phyloP scores from a whole-genome alignment of 306 rosid genomes.

The Glycine tomentella region DNA sequence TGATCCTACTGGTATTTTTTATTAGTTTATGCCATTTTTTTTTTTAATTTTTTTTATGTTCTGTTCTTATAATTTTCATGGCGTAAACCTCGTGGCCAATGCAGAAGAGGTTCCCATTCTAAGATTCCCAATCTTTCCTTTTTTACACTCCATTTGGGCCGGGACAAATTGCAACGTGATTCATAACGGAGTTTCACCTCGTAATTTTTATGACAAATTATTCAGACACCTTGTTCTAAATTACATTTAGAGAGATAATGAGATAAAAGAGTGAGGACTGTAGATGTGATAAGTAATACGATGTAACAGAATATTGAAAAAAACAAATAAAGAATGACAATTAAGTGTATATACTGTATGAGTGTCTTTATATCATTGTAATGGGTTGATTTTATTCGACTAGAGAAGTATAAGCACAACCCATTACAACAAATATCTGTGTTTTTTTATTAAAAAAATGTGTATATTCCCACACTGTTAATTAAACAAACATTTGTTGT shows the following conservation, averaged over 20 bases:
- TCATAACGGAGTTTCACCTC: not conserved
- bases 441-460: not conserved
- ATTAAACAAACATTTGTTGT: slow-evolving; percentile 3
- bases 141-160: slow-evolving; percentile 2
- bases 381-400: too few relatives aligned
- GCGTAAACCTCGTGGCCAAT: not conserved
- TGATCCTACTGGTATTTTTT: slow-evolving; percentile 39
- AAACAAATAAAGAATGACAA: too few relatives aligned
- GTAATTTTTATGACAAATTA: not conserved
- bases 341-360: not conserved
- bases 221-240: not conserved
- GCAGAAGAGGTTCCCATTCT: not conserved
- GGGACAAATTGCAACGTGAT: not conserved
- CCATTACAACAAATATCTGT: too few relatives aligned
- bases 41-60: not conserved
- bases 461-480: not conserved
- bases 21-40: not conserved
- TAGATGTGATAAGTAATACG: too few relatives aligned
- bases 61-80: not conserved
- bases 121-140: not conserved
- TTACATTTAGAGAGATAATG: too few relatives aligned
- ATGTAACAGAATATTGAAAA: too few relatives aligned
- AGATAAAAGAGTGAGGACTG: too few relatives aligned
- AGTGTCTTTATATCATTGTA: too few relatives aligned
- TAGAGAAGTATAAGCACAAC: too few relatives aligned